These are phyloP conservation scores for Raphanus raphanistrum DNA, from an alignment of 345 rosid genomes.

Conservation along the genomic window DNA sequence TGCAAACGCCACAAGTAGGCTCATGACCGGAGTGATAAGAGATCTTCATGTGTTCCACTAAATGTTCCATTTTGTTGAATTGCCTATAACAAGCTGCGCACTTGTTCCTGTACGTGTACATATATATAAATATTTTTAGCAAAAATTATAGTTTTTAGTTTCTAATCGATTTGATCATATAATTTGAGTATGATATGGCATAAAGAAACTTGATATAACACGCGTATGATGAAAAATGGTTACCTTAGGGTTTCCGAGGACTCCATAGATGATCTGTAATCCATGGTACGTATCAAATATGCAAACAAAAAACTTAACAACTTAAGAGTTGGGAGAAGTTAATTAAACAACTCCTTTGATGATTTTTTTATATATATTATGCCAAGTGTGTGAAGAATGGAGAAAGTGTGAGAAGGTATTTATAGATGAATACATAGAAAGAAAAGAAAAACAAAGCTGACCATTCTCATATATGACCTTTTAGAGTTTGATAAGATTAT, in stretches of 20 bases:
- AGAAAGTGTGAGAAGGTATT: conserved; percentile 26
- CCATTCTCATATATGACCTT: conserved; percentile 13
- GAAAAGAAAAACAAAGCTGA: conserved; percentile 16
- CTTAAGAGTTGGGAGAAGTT: not conserved
- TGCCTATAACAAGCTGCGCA: conserved; percentile 94
- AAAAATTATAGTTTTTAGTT: not conserved
- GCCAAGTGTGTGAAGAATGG: conserved; percentile 30
- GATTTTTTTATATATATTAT: not conserved
- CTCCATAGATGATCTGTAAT: conserved; percentile 40
- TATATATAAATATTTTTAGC: not conserved
- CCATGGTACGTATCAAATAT: not conserved
- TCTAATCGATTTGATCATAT: not conserved
- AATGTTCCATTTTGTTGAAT: conserved; percentile 83
- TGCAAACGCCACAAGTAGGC: conserved; percentile 76
- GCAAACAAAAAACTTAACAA: not conserved
- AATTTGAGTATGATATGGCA: not conserved
- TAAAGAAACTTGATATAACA: not conserved
- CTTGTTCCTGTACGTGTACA: conserved; percentile 58
- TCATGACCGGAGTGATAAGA: conserved; percentile 84
- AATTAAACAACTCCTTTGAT: not conserved
- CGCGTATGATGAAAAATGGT: not conserved
- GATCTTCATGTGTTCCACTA: conserved; percentile 88
- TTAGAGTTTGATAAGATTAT: conserved; percentile 3
- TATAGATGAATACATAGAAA: conserved; percentile 24
- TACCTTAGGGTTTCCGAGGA: conserved; percentile 52